phyloP scores from a whole-genome alignment of 208 protist genomes.

The Leishmania turanica region DNA sequence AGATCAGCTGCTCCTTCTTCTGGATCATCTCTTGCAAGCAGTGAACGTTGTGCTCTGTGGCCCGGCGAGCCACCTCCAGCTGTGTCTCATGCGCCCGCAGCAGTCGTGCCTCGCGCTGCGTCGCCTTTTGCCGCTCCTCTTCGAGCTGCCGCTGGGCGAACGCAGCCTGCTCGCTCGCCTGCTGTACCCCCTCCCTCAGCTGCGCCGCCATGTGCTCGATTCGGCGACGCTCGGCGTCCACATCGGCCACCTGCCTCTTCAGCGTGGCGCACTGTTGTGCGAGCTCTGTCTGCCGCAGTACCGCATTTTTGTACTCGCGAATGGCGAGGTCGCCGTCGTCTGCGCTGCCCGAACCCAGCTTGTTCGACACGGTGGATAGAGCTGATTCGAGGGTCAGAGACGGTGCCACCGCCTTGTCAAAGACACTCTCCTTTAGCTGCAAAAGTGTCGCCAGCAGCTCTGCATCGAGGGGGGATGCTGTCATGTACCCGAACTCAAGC shows the following conservation, averaged over 20 bases:
- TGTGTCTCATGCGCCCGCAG: conserved; percentile 74
- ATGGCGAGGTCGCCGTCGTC: conserved; percentile 55
- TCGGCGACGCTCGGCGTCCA: conserved; percentile 33
- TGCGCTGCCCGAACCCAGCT: conserved; percentile 12
- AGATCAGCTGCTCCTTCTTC: conserved; percentile 73
- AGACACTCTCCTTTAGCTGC: conserved; percentile 79
- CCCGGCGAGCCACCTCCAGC: conserved; percentile 63
- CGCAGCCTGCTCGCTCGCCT: conserved; percentile 44
- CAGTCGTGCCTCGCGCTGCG: conserved; percentile 62
- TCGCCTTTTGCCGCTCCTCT: conserved; percentile 60
- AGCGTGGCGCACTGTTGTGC: conserved; percentile 55
- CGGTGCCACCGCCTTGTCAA: conserved; percentile 66
- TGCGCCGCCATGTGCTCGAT: conserved; percentile 32
- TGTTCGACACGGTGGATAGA: not conserved
- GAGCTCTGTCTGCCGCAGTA: conserved; percentile 69
- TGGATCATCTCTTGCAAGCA: conserved; percentile 79
- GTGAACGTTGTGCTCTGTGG: conserved; percentile 78
- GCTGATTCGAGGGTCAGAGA: conserved; percentile 47
- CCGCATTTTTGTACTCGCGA: conserved; percentile 69
- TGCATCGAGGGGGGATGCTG: conserved; percentile 44
- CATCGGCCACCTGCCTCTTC: conserved; percentile 43
- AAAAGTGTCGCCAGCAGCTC: conserved; percentile 54
- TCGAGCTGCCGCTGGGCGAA: conserved; percentile 63
- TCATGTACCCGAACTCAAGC: conserved; percentile 56
- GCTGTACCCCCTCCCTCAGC: conserved; percentile 52